Base-by-base conservation (phyloP, 2,329 filamentous ascomycete species). In the Epichloe sylvatica region DNA sequence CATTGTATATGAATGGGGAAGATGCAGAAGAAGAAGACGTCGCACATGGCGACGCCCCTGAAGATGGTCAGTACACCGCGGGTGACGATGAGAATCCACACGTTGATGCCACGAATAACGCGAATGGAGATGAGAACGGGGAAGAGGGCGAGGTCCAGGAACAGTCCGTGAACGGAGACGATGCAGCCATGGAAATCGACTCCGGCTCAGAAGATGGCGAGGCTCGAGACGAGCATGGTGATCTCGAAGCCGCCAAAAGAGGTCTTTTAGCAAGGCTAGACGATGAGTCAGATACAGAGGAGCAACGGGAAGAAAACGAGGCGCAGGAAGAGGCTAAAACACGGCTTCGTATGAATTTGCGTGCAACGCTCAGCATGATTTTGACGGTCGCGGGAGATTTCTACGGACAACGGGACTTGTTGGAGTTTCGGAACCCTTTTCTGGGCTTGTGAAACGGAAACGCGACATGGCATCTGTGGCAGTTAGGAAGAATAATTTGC, bases 311-410 rank as follows among this genome's bases (percentile, higher is more conserved):
- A 4, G 54, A 25, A 42, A 3, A 35, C 1, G 55, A 60, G 17
- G 52, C 58, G 17, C 58, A 57, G 42, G 59, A 64, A 46, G 56
- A 54, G 3, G 57, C 60, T 3, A 57, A 56, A 51, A 55, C 59
- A 36, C 63, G 70, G n/a, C 62, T 63, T 38, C 68, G 67, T 38
- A 65, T 70, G 58, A 78, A 75, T 62, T 73, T 73, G 70, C 73
- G 77, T 30, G 83, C 81, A n/a, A 89, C 88, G 39, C 72, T 96
- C 35, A 90, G 94, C 67, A 94, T 94, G 87, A 86, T 96, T 48
- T 71, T 96, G 56, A 92, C 86, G 0, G 76, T 96, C 36, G 83
- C 85, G 45, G 90, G 88, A 58, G 89, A 95, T 67, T 80, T 86
- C 56, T 97, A 90, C 66, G 89, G 91, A 1, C 91, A 97, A 67